Evolutionary conservation across 2,329 filamentous ascomycete species (phyloP), one percentile per base, ranked within the genome.

Genomic region (Sphaerulina vaccinii): DNA sequence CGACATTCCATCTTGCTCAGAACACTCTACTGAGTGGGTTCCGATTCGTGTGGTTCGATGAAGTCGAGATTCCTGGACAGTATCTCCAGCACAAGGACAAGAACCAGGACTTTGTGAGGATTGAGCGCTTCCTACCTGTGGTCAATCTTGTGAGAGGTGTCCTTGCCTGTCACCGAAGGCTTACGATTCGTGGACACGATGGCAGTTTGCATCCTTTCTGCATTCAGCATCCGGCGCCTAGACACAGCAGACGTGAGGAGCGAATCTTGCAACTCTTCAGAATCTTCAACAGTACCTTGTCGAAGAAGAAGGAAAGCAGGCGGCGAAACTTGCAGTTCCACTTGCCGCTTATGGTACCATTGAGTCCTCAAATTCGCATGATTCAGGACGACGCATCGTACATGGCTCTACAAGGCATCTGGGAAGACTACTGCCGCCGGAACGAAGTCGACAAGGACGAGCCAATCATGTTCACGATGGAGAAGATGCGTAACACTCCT

Each of bases 51-150:
- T 97, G 96, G 70, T 96, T 99, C 62, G 93, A 99, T 66, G 95
- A 99, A 64, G 92, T 99, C 10, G 93, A 99, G 71, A 84, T 99
- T 29, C 95, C 95, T 2, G 93, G 93, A 0, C 93, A 99, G 69
- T 99, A 99, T 70, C 76, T 96, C 57, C 86, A 95, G 68, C 93
- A 96, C 74, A 95, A 93, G 71, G 95, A 99, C 65, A 99, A 97
- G 81, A 99, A 99, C 70, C 90, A 95, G 64, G 93, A 99, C 70
- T 99, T 99, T 68, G 86, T 99, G 60, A 87, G 91, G 39, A 97
- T 99, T 60, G 95, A 99, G 70, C 87, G 92, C 19, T 99, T 99
- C 81, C 74, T 99, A 63, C 91, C 95, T 8, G 88, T 93, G 59
- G 90, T 99, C 16, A 92, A 99, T 62, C 79, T 97, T 46, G 88